A percentile compares a stretch with the other conserved stretches of the same genome.
phyloP scores from a whole-genome alignment of 2,329 filamentous ascomycete genomes.

The Penicillium sp. region DNA sequence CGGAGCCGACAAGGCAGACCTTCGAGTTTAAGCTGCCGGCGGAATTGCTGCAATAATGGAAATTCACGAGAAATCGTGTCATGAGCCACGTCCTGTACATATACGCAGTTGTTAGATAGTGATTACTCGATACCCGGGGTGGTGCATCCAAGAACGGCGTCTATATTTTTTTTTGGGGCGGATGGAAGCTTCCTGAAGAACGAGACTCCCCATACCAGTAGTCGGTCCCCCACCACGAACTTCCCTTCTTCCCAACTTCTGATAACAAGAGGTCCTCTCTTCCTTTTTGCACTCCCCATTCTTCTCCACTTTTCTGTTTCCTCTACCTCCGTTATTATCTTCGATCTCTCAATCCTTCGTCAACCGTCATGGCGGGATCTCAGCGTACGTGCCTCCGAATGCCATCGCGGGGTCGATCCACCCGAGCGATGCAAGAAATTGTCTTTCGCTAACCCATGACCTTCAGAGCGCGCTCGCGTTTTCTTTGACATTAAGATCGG shows the following conservation, averaged over 20 bases:
- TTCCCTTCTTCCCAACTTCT: conserved; percentile 6
- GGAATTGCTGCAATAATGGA: conserved; percentile 27
- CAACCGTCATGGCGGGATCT: conserved; percentile 35
- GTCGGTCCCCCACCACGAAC: conserved; percentile 15
- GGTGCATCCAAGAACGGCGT: conserved; percentile 1
- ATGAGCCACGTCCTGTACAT: conserved; percentile 2
- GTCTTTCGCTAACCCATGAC: conserved; percentile 15
- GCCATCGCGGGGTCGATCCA: conserved; percentile 28
- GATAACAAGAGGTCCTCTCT: too few species aligned
- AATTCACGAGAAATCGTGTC: conserved; percentile 2
- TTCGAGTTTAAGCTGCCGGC: conserved; percentile 29
- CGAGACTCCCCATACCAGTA: conserved; percentile 17
- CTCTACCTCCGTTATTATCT: conserved; percentile 4
- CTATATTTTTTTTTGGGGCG: conserved; percentile 12
- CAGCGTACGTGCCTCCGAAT: conserved; percentile 34
- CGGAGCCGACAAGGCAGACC: conserved; percentile 7
- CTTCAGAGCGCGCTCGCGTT: conserved; percentile 66
- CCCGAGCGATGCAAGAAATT: conserved; percentile 15
- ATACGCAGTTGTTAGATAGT: conserved; percentile 5
- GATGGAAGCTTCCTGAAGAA: conserved; percentile 46
- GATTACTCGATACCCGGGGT: conserved; percentile 6
- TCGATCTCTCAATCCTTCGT: conserved; percentile 2
- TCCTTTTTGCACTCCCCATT: conserved; percentile 7
- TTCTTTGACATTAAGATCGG: conserved; percentile 92
- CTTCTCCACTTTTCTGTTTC: conserved; percentile 6